phyloP scores from a whole-genome alignment of 352 stramenopile genomes.

The Phytophthora pisi region DNA sequence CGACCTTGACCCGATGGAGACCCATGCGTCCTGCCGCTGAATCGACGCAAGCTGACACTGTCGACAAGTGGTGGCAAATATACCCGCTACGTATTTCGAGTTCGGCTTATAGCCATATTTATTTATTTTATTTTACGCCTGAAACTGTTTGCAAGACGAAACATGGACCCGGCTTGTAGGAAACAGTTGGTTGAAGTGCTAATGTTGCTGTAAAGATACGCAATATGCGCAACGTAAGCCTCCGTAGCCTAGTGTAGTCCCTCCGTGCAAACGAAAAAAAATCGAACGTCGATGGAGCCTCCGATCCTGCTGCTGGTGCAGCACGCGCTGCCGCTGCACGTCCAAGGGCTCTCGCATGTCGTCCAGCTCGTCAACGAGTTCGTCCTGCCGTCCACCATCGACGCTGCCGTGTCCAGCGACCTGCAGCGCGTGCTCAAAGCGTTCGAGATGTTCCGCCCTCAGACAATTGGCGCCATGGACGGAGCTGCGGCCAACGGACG shows the following conservation, averaged over 20 bases:
- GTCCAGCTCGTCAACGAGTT: background rate
- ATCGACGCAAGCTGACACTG: too few species aligned
- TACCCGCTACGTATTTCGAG: too few species aligned
- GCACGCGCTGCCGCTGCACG: background rate
- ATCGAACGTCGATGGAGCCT: background rate
- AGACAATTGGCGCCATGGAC: conserved; percentile 14
- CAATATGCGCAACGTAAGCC: too few species aligned
- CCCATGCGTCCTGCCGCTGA: background rate
- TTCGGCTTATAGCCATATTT: too few species aligned
- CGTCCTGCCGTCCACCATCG: background rate
- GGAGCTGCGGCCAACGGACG: conserved; percentile 13
- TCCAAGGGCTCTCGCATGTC: background rate
- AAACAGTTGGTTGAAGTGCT: too few species aligned
- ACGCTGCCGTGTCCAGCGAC: conserved; percentile 3
- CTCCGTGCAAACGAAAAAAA: too few species aligned
- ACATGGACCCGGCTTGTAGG: too few species aligned
- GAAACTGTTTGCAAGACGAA: too few species aligned
- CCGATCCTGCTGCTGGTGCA: background rate
- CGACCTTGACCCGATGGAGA: background rate
- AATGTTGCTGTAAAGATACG: too few species aligned
- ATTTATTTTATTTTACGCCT: too few species aligned
- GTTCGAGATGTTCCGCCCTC: background rate
- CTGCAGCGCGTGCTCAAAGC: background rate
- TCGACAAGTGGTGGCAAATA: too few species aligned
- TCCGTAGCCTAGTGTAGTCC: too few species aligned